Evolutionary conservation across 2,329 filamentous ascomycete genomes (phyloP).

Genomic region (Botrytis deweyae): DNA sequence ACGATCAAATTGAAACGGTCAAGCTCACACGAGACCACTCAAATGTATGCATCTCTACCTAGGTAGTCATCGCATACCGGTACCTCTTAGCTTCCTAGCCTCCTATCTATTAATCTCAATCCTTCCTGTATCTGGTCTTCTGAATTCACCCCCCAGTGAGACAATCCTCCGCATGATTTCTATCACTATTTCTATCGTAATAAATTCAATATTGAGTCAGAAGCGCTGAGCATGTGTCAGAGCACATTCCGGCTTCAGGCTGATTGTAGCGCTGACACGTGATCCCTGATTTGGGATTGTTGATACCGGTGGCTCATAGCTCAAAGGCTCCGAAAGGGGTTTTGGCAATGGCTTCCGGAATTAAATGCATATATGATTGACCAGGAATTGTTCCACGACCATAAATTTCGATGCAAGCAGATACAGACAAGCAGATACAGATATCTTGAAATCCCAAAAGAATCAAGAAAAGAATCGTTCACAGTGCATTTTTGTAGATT

Average conservation of each 20-base stretch:
- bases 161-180: conserved; percentile 14
- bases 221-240: conserved; percentile 16
- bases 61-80: conserved; percentile 1
- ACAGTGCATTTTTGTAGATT: conserved; percentile 11
- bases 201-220: conserved; percentile 2
- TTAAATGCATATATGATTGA: neutral
- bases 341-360: conserved; percentile 12
- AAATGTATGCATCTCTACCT: neutral
- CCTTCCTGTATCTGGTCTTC: neutral
- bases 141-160: neutral
- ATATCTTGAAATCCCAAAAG: neutral
- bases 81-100: conserved; percentile 1
- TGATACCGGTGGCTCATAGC: neutral
- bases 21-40: conserved; percentile 8
- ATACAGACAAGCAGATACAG: conserved; percentile 4
- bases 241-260: conserved; percentile 14
- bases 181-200: neutral
- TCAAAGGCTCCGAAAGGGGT: conserved; percentile 8
- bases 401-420: conserved; percentile 13
- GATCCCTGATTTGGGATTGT: neutral
- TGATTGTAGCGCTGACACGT: conserved; percentile 1
- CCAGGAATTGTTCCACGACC: conserved; percentile 1
- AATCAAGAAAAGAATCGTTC: neutral
- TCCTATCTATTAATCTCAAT: neutral
- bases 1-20: conserved; percentile 11